These are phyloP conservation scores for Hygrocybe punicea DNA, from an alignment of 768 basidiomycete species.

Conservation along the genomic window DNA sequence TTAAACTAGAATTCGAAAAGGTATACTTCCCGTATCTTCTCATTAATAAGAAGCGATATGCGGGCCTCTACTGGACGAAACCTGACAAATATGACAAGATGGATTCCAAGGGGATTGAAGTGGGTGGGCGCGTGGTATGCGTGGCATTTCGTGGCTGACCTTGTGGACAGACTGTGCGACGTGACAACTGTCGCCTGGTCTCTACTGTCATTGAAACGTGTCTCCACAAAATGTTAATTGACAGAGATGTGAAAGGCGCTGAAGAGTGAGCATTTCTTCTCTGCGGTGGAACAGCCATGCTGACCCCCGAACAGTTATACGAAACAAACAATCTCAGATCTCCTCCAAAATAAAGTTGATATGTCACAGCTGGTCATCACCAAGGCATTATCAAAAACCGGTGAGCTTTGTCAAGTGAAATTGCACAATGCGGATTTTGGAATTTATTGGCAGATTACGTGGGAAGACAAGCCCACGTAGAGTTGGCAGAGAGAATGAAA, in stretches of 20 bases:
- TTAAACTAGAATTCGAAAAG: slow-evolving; percentile 99
- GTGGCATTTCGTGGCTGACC: background rate
- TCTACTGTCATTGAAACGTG: slow-evolving; percentile 98
- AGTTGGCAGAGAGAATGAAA: slow-evolving; percentile 93
- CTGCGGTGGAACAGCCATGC: background rate
- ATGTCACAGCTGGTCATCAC: slow-evolving; percentile 99
- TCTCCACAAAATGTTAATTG: slow-evolving; percentile 95
- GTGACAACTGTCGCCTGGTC: slow-evolving; percentile 98
- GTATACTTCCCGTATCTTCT: slow-evolving; percentile 98
- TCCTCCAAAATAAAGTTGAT: slow-evolving; percentile 94
- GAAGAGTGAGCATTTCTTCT: slow-evolving; percentile 63
- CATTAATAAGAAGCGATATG: slow-evolving; percentile 98
- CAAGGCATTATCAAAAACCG: slow-evolving; percentile 88
- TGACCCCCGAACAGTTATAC: slow-evolving; percentile 59
- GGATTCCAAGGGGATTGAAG: slow-evolving; percentile 99
- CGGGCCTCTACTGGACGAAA: slow-evolving; percentile 96
- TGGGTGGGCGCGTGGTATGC: slow-evolving; percentile 31
- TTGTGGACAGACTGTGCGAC: slow-evolving; percentile 77
- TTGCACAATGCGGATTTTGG: background rate
- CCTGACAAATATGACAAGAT: slow-evolving; percentile 97
- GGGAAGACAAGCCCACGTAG: slow-evolving; percentile 94
- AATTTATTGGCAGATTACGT: slow-evolving; percentile 63
- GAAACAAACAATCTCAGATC: slow-evolving; percentile 89
- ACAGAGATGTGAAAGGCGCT: slow-evolving; percentile 89
- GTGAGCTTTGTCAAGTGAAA: slow-evolving; percentile 36